Conservation (phyloP, 768 basidiomycete species). For the Leccinum sublutescens region DNA sequence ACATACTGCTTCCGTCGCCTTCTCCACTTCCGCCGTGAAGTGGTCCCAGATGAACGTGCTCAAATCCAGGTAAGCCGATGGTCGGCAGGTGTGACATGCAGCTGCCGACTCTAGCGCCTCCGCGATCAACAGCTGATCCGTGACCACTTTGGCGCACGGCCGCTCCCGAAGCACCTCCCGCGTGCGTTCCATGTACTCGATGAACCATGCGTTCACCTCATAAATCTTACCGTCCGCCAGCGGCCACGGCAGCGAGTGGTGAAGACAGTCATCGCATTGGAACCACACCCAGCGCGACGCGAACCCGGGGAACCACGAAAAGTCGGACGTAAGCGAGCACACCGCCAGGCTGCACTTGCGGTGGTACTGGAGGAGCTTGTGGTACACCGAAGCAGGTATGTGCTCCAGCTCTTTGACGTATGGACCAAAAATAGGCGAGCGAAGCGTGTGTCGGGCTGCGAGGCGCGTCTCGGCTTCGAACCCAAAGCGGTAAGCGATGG, state of each 20-base stretch:
- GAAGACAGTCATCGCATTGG: conserved; percentile 38
- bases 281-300: conserved; percentile 39
- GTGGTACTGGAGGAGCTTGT: conserved; percentile 38
- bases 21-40: conserved; percentile 30
- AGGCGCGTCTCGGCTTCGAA: conserved; percentile 33
- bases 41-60: conserved; percentile 33
- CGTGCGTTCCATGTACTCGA: conserved; percentile 35
- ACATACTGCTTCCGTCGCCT: conserved; percentile 28
- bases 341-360: conserved; percentile 33
- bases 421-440: conserved; percentile 34
- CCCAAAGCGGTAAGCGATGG: conserved; percentile 39
- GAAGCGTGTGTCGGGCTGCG: conserved; percentile 37
- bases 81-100: conserved; percentile 30
- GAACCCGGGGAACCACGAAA: conserved; percentile 37
- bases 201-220: conserved; percentile 35
- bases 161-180: conserved; percentile 30
- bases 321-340: conserved; percentile 33
- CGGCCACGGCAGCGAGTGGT: conserved; percentile 34
- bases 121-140: conserved; percentile 30
- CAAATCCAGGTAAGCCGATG: conserved; percentile 31
- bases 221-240: conserved; percentile 36
- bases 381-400: conserved; percentile 37
- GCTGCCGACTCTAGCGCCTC: conserved; percentile 31
- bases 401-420: conserved; percentile 37
- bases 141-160: conserved; percentile 31